Evolutionary conservation across 164 flowering plant species (phyloP).

Genomic region (Houttuynia cordata): DNA sequence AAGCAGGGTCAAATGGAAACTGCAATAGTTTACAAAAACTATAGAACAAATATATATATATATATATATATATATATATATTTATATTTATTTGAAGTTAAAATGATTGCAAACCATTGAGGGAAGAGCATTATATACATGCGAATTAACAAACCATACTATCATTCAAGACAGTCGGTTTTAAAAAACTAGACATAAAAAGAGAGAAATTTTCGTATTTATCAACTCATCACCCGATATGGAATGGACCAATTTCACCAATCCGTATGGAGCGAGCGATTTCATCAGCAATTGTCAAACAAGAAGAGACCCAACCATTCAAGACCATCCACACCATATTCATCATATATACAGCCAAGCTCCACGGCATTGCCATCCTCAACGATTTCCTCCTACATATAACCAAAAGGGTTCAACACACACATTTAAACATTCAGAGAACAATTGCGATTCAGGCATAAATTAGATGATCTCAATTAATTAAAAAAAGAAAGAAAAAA

Average conservation of each 20-base stretch:
- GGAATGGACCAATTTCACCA: constrained; percentile 75
- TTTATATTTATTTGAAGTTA: too few species aligned
- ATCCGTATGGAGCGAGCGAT: constrained; percentile 51
- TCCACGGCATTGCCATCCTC: constrained; percentile 61
- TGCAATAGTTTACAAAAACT: too few species aligned
- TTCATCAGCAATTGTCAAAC: constrained; percentile 65
- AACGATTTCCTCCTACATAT: background rate
- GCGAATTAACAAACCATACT: too few species aligned
- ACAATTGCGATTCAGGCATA: background rate
- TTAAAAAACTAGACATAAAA: background rate
- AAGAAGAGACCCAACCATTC: constrained; percentile 61
- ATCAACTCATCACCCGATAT: constrained; percentile 39
- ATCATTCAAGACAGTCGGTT: background rate
- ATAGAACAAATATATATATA: too few species aligned
- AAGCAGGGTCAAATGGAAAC: too few species aligned
- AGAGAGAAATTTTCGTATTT: background rate
- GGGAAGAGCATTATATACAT: too few species aligned
- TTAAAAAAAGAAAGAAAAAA: too few species aligned
- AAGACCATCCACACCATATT: constrained; percentile 60
- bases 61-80: too few species aligned
- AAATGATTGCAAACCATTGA: too few species aligned
- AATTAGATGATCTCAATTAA: too few species aligned
- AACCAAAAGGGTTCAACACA: background rate
- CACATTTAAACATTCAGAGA: background rate
- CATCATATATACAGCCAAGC: constrained; percentile 38